These are phyloP conservation scores for Asterionellopsis glacialis DNA, from an alignment of 108 stramenopile genomes.

Conservation along the genomic window DNA sequence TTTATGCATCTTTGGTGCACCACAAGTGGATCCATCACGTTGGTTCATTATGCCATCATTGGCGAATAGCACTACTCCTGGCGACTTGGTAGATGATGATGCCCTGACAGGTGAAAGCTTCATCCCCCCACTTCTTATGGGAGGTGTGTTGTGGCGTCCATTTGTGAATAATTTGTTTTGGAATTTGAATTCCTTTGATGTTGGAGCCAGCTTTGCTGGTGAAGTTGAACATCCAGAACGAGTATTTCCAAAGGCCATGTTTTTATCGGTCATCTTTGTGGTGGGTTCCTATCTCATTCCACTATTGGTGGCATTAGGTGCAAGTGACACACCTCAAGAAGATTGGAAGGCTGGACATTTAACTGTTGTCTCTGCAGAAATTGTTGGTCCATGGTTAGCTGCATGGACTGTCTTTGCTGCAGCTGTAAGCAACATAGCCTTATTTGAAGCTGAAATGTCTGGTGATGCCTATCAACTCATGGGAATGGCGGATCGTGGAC, in stretches of 20 bases:
- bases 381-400: conserved; percentile 90
- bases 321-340: conserved; percentile 46
- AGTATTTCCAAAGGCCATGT: conserved; percentile 77
- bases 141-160: conserved; percentile 82
- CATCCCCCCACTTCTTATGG: conserved; percentile 47
- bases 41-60: conserved; percentile 70
- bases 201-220: conserved; percentile 78
- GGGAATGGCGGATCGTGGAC: conserved; percentile 93
- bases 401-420: conserved; percentile 90
- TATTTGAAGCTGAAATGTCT: conserved; percentile 92
- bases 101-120: conserved; percentile 35
- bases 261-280: conserved; percentile 57
- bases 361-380: conserved; percentile 61
- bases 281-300: conserved; percentile 76
- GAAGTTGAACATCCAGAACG: conserved; percentile 77
- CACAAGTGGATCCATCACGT: conserved; percentile 65
- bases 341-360: conserved; percentile 91
- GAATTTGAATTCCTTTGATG: conserved; percentile 93
- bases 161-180: conserved; percentile 95
- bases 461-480: conserved; percentile 88
- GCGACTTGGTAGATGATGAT: conserved; percentile 21
- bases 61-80: no score
- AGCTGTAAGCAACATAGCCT: conserved; percentile 79
- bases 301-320: conserved; percentile 66
- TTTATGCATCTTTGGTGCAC: conserved; percentile 61